Evolutionary conservation across 78 protist genomes (phyloP), one percentile per base, ranked within the genome.

Genomic region (Trichosphaerium sp.): DNA sequence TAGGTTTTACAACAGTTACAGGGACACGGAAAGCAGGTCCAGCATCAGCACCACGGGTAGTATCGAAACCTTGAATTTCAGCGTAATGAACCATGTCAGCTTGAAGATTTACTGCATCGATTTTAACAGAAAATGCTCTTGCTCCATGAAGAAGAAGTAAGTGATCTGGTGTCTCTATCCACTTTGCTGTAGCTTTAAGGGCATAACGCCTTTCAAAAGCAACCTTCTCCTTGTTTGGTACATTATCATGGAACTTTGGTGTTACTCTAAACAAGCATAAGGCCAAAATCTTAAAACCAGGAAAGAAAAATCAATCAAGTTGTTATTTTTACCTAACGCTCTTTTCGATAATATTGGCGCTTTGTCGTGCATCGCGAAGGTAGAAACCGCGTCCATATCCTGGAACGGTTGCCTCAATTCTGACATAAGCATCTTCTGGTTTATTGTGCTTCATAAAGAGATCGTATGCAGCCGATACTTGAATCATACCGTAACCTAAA

Each of bases 111-210:
- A 49, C 23, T 8, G 44, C 32, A 49, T 6, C 66, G 35, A 61
- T 49, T 3, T 49, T 23, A 26, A 34, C 28, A 31, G 18, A 23
- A 37, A 61, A 37, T 26, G 32, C 41, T 2, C 66, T 23, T 14
- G 23, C 18, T 14, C 66, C 66, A 3, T 23, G 34, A 18, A 14
- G 4, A 23, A 39, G 41, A 6, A 25, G 8, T 29, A 61, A 4
- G 3, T 61, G 41, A 28, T 34, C 48, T 2, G 66, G 66, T 14
- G 40, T n/a, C 1, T 1, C 6, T 40, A 64, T 23, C 43, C 67
- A 41, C 23, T 18, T 8, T 5, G 54, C 78, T 28, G 78, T 40
- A 38, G 78, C 10, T 37, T 1, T 0, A 35, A 71, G 64, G 41
- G 7, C 6, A 10, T 55, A 34, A 3, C 28, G 2, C 47, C 47